These are phyloP conservation scores for Gossypium sturtianum DNA, from an alignment of 345 rosid genomes.

Conservation along the genomic window DNA sequence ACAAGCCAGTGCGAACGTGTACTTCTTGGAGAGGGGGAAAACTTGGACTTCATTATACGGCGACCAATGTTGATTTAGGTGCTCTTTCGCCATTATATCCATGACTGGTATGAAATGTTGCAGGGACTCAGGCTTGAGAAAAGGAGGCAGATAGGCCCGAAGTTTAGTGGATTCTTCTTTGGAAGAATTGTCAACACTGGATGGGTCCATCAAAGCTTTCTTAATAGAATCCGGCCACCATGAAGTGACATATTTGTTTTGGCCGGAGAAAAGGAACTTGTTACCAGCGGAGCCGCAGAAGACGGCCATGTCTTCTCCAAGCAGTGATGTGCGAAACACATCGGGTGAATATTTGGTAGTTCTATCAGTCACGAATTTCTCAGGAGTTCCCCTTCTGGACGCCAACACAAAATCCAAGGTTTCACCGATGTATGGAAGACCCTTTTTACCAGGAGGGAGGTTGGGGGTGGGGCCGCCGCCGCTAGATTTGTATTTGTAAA, in stretches of 20 bases:
- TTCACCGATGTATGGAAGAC: slow-evolving; percentile 23
- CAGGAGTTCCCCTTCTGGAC: slow-evolving; percentile 3
- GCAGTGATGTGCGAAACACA: slow-evolving; percentile 21
- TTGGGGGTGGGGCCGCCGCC: background rate
- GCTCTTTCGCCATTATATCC: slow-evolving; percentile 31
- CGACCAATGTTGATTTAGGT: slow-evolving; percentile 19
- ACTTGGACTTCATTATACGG: slow-evolving; percentile 21
- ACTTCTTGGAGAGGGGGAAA: slow-evolving; percentile 23
- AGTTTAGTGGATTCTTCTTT: slow-evolving; percentile 16
- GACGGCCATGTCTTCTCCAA: slow-evolving; percentile 24
- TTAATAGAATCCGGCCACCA: slow-evolving; percentile 30
- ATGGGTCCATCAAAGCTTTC: slow-evolving; percentile 19
- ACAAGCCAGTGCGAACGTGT: slow-evolving; percentile 26
- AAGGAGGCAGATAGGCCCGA: slow-evolving; percentile 15
- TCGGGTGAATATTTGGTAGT: slow-evolving; percentile 21
- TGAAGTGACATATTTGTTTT: slow-evolving; percentile 24
- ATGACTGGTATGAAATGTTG: slow-evolving; percentile 22
- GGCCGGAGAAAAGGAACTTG: slow-evolving; percentile 27
- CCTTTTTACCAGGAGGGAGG: slow-evolving; percentile 22
- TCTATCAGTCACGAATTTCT: slow-evolving; percentile 26
- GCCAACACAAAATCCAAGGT: slow-evolving; percentile 14
- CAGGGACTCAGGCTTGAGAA: slow-evolving; percentile 22
- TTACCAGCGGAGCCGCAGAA: slow-evolving; percentile 27
- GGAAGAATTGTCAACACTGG: background rate
- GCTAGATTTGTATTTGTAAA: slow-evolving; percentile 4